These are phyloP conservation scores for Termitomyces titanicus DNA, from an alignment of 768 basidiomycete species.

Conservation along the genomic window DNA sequence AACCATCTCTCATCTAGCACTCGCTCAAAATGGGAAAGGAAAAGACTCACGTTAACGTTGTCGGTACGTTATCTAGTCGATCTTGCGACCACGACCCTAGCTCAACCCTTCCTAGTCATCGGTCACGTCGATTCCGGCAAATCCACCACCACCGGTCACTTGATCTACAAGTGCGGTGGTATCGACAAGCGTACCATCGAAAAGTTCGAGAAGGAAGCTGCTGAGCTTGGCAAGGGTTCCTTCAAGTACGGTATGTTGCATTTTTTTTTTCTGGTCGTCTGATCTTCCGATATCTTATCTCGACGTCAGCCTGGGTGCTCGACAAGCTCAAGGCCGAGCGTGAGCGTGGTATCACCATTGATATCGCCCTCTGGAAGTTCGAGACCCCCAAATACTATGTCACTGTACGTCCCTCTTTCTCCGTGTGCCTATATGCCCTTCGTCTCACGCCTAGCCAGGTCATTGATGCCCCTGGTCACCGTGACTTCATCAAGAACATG, in stretches of 20 bases:
- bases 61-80: constrained; percentile 60
- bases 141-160: constrained; percentile 99
- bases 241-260: constrained; percentile 85
- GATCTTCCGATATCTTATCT: constrained; percentile 23
- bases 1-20: constrained; percentile 37
- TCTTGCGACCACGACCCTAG: constrained; percentile 19
- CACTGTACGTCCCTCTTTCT: constrained; percentile 54
- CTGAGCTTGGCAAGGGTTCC: constrained; percentile 99
- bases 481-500: constrained; percentile 99
- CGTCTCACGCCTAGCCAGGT: constrained; percentile 49
- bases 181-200: constrained; percentile 99
- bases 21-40: constrained; percentile 90
- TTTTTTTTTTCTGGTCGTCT: constrained; percentile 4
- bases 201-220: constrained; percentile 99
- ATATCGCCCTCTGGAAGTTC: constrained; percentile 99
- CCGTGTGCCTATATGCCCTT: constrained; percentile 1
- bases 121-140: constrained; percentile 99
- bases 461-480: constrained; percentile 99
- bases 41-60: constrained; percentile 95
- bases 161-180: constrained; percentile 99
- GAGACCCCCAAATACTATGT: constrained; percentile 97
- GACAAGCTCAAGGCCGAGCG: constrained; percentile 99
- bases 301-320: constrained; percentile 87
- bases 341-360: constrained; percentile 99
- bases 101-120: constrained; percentile 63